These are phyloP conservation scores for Fusarium sp. DNA, from an alignment of 2,329 filamentous ascomycete species.

Conservation along the genomic window DNA sequence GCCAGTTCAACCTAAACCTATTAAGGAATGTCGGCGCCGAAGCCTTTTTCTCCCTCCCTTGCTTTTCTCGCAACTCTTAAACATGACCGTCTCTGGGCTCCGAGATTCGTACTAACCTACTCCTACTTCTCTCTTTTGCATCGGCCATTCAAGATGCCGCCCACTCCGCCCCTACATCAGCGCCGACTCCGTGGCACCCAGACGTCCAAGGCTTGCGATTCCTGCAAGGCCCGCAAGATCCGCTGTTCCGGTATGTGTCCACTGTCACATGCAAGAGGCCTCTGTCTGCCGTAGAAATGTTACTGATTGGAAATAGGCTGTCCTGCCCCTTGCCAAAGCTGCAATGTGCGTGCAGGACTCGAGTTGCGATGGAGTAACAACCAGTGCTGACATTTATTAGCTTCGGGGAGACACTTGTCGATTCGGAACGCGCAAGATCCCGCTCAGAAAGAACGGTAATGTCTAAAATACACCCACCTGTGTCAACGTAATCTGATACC, in stretches of 20 bases:
- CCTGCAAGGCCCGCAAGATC: conserved; percentile 44
- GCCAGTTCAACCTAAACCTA: conserved; percentile 7
- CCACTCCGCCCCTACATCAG: conserved; percentile 1
- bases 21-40: conserved; percentile 35
- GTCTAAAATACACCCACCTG: fast-evolving
- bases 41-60: no score
- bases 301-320: conserved; percentile 24
- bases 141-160: conserved; percentile 7
- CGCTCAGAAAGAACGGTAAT: conserved; percentile 39
- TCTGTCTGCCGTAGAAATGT: no score
- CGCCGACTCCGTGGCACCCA: conserved; percentile 30
- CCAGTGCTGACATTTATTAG: conserved; percentile 11
- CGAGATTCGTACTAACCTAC: no score
- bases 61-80: no score
- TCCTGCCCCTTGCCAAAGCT: conserved; percentile 40
- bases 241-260: conserved; percentile 37
- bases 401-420: conserved; percentile 24
- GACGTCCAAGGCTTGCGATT: conserved; percentile 42
- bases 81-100: no score
- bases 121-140: no score
- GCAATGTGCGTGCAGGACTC: conserved; percentile 16
- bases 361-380: fast-evolving
- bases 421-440: conserved; percentile 41
- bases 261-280: no score
- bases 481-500: neutral